Evolutionary conservation across 2,329 filamentous ascomycete genomes (phyloP).

Genomic region (Mollisiaceae sp.): DNA sequence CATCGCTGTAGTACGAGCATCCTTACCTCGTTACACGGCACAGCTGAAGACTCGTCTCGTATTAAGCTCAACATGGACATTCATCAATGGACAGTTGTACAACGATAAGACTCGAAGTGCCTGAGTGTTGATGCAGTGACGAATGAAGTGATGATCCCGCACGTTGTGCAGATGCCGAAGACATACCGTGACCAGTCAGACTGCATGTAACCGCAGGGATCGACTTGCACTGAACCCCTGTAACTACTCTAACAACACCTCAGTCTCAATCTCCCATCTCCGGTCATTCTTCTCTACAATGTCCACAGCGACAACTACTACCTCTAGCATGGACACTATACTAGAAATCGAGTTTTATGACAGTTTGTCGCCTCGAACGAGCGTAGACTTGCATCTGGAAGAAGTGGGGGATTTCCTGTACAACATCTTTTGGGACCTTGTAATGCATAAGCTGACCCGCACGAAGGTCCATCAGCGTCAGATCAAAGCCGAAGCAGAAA

Average conservation of each 20-base stretch:
- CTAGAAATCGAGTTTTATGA: constrained; percentile 12
- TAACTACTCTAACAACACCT: background rate
- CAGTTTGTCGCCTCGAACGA: constrained; percentile 19
- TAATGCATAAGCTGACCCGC: constrained; percentile 6
- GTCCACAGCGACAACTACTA: background rate
- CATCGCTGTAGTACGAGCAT: too few species aligned
- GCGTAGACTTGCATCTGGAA: constrained; percentile 28
- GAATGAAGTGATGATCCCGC: background rate
- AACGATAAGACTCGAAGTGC: background rate
- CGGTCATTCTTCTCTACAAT: background rate
- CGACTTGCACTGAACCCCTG: too few species aligned
- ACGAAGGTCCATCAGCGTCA: constrained; percentile 25
- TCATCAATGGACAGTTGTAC: background rate
- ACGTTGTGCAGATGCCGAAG: background rate
- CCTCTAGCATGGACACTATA: background rate
- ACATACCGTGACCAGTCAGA: background rate
- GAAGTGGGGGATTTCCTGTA: constrained; percentile 30
- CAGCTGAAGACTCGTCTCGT: background rate
- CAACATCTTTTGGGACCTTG: background rate
- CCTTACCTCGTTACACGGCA: too few species aligned
- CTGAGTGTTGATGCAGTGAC: background rate
- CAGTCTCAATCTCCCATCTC: background rate
- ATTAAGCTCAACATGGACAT: background rate
- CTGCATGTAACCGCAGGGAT: too few species aligned
- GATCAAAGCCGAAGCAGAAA: constrained; percentile 29